Base-by-base conservation (phyloP, 768 basidiomycete genomes). In the Kwoniella sp. region DNA sequence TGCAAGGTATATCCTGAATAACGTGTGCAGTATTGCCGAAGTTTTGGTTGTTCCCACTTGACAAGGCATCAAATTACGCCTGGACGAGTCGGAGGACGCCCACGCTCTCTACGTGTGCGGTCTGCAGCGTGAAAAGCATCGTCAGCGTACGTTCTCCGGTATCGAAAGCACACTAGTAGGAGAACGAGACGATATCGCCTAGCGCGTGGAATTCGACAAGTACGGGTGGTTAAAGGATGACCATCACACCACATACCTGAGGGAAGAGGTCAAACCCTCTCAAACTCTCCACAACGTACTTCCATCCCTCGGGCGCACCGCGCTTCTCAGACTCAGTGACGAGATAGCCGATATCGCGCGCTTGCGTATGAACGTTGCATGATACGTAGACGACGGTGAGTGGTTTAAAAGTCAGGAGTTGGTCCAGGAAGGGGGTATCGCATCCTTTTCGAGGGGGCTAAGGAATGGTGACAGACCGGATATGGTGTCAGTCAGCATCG, bases 371-470 rank as follows among this genome's bases (percentile, higher is more conserved):
- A 53, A 96, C 93, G 76, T 95, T 96, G 74, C 93, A 96, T 76
- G 90, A 92, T 62, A 97, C 92, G 75, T 96, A 96, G 55, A 93
- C 90, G 67, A 94, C 84, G 29, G 86, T 86, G 61, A 82, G 81
- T 13, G 89, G 84, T 38, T 87, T 82, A 81, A 97, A 90, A 5
- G 74, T 78, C 56, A 94, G 74, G 37, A 96, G 81, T 82, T 97
- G 95, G 45, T 85, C 80, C 45, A 97, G 84, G 80, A 84, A 84
- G 0, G 73, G 78, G 51, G 87, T 86, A 79, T 95, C 93, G 75
- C 91, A 95, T 23, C 96, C 96, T 80, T 97, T 98, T 68, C 95
- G 84, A 5, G 95, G 96, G 0, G 96, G 96, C 78, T 99, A 90
- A 11, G 23, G 28, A 17, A 20, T 34, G 41, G 29, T 20, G 47